Evolutionary conservation across 1,284 basidiomycete species (phyloP).

Genomic region (Coniferiporia sulphurascens): DNA sequence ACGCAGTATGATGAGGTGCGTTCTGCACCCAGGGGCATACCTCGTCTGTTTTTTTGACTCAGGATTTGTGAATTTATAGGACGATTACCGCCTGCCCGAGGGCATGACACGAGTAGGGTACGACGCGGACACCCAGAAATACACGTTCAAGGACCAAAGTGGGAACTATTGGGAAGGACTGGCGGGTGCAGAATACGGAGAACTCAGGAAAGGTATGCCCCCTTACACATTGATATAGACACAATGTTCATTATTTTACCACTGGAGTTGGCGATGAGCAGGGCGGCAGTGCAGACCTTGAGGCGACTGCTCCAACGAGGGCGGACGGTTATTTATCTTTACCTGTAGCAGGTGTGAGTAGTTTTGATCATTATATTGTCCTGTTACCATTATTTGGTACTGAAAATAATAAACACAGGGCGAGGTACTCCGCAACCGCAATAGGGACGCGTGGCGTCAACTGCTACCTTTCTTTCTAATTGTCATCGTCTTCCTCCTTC

Average conservation of each 20-base stretch:
- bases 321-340: constrained; percentile 54
- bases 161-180: constrained; percentile 35
- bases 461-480: constrained; percentile 73
- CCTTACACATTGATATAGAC: background rate
- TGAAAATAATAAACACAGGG: constrained; percentile 9
- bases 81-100: constrained; percentile 37
- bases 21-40: background rate
- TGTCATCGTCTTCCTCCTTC: constrained; percentile 56
- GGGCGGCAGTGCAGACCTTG: constrained; percentile 44
- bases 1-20: constrained; percentile 19
- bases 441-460: constrained; percentile 31
- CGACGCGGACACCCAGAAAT: constrained; percentile 37
- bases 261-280: constrained; percentile 20
- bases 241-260: background rate
- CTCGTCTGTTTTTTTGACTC: background rate
- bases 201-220: constrained; percentile 32
- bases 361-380: background rate
- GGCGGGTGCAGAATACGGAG: constrained; percentile 32
- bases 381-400: background rate
- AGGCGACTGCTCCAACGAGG: constrained; percentile 43
- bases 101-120: constrained; percentile 41
- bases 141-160: constrained; percentile 31
- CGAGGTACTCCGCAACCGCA: constrained; percentile 17
- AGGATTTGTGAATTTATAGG: constrained; percentile 24
- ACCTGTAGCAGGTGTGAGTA: constrained; percentile 47